Percentiles rank a stretch among this genome's conserved stretches.
Conservation (phyloP, 208 protist genomes). For the Angomonas desouzai region DNA sequence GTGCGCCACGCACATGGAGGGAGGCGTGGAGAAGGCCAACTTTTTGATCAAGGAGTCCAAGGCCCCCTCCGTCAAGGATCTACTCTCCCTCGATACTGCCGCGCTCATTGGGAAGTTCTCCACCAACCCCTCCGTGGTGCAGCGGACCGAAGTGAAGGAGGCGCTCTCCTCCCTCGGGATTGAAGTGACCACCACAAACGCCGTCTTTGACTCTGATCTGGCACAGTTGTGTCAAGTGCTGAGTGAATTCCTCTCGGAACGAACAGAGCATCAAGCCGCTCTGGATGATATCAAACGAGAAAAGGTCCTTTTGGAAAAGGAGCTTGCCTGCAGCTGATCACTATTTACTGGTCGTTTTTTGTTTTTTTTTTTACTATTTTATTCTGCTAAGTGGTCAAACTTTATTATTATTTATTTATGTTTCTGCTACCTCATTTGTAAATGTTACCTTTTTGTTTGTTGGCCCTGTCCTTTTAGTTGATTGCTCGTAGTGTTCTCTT, state of each 20-base stretch:
- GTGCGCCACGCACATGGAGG: slow-evolving; percentile 4
- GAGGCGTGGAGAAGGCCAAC: background rate
- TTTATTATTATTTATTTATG: no score
- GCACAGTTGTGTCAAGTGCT: background rate
- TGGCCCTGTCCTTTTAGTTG: slow-evolving; percentile 16
- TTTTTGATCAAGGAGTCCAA: slow-evolving; percentile 4
- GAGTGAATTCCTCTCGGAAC: background rate
- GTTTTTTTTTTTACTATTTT: slow-evolving; percentile 12
- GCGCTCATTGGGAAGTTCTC: background rate
- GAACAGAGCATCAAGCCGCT: background rate
- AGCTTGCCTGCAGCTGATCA: background rate
- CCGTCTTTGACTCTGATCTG: background rate
- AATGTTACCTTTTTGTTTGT: slow-evolving; percentile 11
- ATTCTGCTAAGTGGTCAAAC: no score
- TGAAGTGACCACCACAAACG: background rate
- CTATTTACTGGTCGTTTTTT: background rate
- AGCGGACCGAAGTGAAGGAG: background rate
- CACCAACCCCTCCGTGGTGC: background rate
- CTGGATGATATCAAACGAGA: background rate
- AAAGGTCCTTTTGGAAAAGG: background rate
- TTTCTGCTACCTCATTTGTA: slow-evolving; percentile 10
- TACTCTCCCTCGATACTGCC: background rate
- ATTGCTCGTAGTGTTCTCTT: slow-evolving; percentile 6
- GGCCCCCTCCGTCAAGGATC: background rate
- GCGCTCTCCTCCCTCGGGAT: background rate